These are phyloP conservation scores for Boletellus ananiceps DNA, from an alignment of 768 basidiomycete genomes.

Conservation along the genomic window DNA sequence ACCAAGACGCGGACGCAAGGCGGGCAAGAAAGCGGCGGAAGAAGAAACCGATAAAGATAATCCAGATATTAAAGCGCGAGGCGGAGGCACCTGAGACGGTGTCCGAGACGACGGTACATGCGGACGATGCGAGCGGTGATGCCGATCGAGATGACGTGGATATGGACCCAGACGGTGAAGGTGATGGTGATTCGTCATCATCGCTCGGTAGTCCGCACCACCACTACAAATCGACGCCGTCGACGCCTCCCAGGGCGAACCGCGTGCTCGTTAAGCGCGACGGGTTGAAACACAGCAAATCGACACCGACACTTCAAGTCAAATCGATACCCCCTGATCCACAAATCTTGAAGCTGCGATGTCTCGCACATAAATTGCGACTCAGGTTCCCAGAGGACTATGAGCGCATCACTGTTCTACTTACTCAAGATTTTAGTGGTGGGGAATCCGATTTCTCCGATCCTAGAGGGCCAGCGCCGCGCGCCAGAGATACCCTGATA, in stretches of 20 bases:
- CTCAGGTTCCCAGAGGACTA: conserved; percentile 53
- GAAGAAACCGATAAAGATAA: conserved; percentile 31
- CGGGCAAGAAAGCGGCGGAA: conserved; percentile 37
- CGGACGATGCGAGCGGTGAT: conserved; percentile 24
- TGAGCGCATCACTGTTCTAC: conserved; percentile 28
- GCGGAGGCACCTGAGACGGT: conserved; percentile 17
- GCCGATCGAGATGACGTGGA: conserved; percentile 23
- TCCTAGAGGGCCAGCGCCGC: conserved; percentile 32
- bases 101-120: conserved; percentile 21
- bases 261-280: conserved; percentile 20
- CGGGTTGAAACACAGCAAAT: conserved; percentile 39
- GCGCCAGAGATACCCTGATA: conserved; percentile 30
- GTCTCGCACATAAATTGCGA: conserved; percentile 53
- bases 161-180: conserved; percentile 16
- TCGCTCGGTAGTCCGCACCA: conserved; percentile 20
- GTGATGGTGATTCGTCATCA: conserved; percentile 25
- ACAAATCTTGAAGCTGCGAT: conserved; percentile 46
- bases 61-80: conserved; percentile 27
- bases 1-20: conserved; percentile 36
- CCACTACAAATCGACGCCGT: conserved; percentile 25
- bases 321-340: conserved; percentile 42
- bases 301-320: conserved; percentile 43
- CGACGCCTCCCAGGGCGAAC: conserved; percentile 29
- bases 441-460: conserved; percentile 34
- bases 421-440: conserved; percentile 34